phyloP scores from a whole-genome alignment of 495 filamentous ascomycete species.

The Extremus antarcticus region DNA sequence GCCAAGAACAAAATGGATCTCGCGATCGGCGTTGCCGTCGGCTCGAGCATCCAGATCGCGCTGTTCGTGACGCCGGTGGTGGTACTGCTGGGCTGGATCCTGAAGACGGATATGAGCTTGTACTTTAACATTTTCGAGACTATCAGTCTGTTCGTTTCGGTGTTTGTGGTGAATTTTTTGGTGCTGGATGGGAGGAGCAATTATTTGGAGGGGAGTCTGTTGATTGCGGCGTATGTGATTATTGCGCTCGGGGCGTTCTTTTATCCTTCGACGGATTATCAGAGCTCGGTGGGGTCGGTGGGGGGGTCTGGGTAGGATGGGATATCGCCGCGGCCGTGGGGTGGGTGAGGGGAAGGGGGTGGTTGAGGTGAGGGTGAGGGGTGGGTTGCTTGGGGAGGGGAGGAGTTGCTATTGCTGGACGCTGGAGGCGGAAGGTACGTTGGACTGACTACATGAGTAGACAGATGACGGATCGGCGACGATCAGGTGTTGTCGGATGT shows the following conservation, averaged over 20 bases:
- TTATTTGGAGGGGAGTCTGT: constrained; percentile 74
- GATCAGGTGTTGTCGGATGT: too few relatives aligned
- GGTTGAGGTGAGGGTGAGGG: not conserved
- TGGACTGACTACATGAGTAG: too few relatives aligned
- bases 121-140: constrained; percentile 94
- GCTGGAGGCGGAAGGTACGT: not conserved
- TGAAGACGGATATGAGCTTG: constrained; percentile 71
- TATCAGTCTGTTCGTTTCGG: constrained; percentile 70
- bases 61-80: constrained; percentile 83
- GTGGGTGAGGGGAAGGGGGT: not conserved
- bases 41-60: constrained; percentile 79
- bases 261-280: constrained; percentile 13
- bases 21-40: constrained; percentile 80
- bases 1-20: constrained; percentile 96
- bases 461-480: too few relatives aligned
- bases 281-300: constrained; percentile 15
- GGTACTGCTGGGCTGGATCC: constrained; percentile 79
- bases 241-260: constrained; percentile 40
- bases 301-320: not conserved
- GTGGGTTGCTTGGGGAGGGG: not conserved
- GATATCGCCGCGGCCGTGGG: not conserved
- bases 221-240: constrained; percentile 75
- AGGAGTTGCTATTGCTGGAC: not conserved
- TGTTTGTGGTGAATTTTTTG: constrained; percentile 83
- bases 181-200: constrained; percentile 80